Evolutionary conservation across 2,329 filamentous ascomycete species (phyloP).

Genomic region (Cladophialophora bantiana): DNA sequence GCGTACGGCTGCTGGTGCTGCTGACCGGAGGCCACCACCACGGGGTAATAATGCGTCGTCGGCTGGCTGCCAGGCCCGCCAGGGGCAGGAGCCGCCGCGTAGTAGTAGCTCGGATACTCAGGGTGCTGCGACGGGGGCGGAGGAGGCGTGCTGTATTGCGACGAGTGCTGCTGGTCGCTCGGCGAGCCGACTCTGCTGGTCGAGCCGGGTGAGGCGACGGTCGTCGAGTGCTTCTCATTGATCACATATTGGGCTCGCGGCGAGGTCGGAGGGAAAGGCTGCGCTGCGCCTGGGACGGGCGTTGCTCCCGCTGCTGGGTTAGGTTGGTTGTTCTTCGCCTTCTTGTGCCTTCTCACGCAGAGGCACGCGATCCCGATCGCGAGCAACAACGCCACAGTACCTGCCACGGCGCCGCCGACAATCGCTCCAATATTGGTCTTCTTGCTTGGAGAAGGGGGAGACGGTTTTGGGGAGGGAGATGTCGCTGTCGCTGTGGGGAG

Average conservation of each 20-base stretch:
- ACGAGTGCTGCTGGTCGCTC: conserved; percentile 2
- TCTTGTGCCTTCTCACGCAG: neutral
- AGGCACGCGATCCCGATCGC: neutral
- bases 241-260: neutral
- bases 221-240: neutral
- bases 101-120: neutral
- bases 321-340: neutral
- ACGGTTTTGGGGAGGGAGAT: conserved; percentile 21
- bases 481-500: conserved; percentile 38
- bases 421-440: conserved; percentile 30
- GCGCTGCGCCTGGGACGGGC: neutral
- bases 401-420: conserved; percentile 28
- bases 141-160: conserved; percentile 4
- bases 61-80: neutral
- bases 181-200: neutral
- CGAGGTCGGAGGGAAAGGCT: neutral
- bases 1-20: neutral
- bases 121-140: neutral
- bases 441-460: conserved; percentile 45
- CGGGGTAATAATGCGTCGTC: conserved; percentile 2
- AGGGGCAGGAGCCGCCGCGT: too few relatives aligned
- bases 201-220: neutral
- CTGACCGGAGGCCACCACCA: neutral
- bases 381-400: neutral
- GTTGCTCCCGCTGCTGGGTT: neutral